A percentile compares a stretch with the other conserved stretches of the same genome.
Evolutionary conservation across 495 filamentous ascomycete genomes (phyloP).

Genomic region (Astrothelium macrocarpum): DNA sequence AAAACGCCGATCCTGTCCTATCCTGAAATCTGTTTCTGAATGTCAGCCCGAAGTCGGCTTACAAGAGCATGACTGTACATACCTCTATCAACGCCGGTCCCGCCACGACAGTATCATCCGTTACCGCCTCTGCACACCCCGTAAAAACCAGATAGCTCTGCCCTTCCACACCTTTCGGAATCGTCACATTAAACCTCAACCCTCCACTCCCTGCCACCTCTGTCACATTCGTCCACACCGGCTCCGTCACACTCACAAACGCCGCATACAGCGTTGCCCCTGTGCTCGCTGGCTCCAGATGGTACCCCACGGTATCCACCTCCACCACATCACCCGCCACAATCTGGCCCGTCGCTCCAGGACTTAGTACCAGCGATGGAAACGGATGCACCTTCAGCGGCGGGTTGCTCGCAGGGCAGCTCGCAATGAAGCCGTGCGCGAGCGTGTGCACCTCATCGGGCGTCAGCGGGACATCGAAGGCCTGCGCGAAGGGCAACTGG

Average conservation of each 20-base stretch:
- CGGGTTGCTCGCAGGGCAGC: conserved; percentile 46
- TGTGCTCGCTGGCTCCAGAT: conserved; percentile 5
- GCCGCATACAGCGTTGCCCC: conserved; percentile 28
- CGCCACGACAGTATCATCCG: conserved; percentile 38
- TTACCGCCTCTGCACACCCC: conserved; percentile 29
- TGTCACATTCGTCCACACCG: conserved; percentile 23
- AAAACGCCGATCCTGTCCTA: not conserved
- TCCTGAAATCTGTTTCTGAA: not conserved
- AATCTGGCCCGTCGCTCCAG: conserved; percentile 9
- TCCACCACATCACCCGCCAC: conserved; percentile 13
- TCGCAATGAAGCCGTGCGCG: conserved; percentile 48
- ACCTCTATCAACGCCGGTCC: conserved; percentile 41
- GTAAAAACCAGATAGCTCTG: conserved; percentile 42
- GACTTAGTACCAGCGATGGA: conserved; percentile 16
- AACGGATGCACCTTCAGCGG: conserved; percentile 49
- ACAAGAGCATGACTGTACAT: not conserved
- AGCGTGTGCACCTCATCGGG: conserved; percentile 53
- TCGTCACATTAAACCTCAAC: conserved; percentile 19
- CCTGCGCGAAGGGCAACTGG: conserved; percentile 43
- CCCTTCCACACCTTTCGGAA: conserved; percentile 37
- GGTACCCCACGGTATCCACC: conserved; percentile 16
- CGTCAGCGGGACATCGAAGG: conserved; percentile 48
- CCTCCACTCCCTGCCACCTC: conserved; percentile 13
- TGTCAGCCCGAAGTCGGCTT: not conserved
- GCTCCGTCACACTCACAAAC: conserved; percentile 34